phyloP scores from a whole-genome alignment of 768 basidiomycete genomes.

The Kwoniella dejecticola region DNA sequence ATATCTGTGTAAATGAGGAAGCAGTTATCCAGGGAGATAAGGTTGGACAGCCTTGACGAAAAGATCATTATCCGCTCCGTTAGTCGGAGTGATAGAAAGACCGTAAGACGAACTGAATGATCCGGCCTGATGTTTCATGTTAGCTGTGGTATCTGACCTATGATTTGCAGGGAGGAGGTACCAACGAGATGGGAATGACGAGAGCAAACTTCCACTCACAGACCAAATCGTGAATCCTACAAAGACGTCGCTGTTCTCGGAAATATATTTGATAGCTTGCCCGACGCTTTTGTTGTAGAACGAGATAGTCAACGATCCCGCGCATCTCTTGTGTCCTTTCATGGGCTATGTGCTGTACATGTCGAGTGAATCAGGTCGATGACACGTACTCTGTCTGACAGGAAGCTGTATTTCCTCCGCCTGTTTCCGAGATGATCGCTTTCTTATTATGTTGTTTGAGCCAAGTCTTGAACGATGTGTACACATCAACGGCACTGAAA shows the following conservation, averaged over 20 bases:
- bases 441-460: conserved; percentile 60
- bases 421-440: conserved; percentile 66
- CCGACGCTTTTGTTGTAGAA: conserved; percentile 60
- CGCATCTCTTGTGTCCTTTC: too few species aligned
- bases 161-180: too few species aligned
- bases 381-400: conserved; percentile 59
- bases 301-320: conserved; percentile 58
- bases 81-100: conserved; percentile 61
- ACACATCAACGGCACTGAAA: conserved; percentile 59
- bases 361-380: too few species aligned
- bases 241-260: conserved; percentile 58
- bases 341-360: too few species aligned
- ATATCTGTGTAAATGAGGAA: too few species aligned
- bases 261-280: conserved; percentile 60
- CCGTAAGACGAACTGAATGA: conserved; percentile 62
- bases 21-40: conserved; percentile 29
- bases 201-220: conserved; percentile 33
- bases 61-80: conserved; percentile 54
- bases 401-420: conserved; percentile 62
- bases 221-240: conserved; percentile 64
- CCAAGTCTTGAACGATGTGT: conserved; percentile 59
- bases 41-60: conserved; percentile 40
- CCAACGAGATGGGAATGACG: neutral
- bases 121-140: too few species aligned
- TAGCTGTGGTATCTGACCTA: too few species aligned